Percentiles rank a stretch among this genome's conserved stretches.
Evolutionary conservation across 352 stramenopile species (phyloP).

Genomic region (Pythium aquatile): DNA sequence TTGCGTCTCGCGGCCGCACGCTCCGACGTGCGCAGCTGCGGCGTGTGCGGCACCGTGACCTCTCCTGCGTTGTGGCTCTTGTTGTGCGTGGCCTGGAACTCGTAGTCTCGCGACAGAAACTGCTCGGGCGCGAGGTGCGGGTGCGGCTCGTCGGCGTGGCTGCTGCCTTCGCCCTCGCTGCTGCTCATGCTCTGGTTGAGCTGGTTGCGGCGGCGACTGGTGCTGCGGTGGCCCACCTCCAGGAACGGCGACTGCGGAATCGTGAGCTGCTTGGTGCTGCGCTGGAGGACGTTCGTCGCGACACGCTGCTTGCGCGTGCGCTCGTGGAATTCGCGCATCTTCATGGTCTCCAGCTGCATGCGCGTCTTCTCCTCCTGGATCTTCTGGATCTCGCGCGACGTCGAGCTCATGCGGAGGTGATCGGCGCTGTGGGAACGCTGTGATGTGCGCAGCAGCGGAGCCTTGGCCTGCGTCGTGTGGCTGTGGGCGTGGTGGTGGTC

Average conservation of each 20-base stretch:
- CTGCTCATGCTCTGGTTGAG: conserved; percentile 24
- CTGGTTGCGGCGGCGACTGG: conserved; percentile 28
- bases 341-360: conserved; percentile 65
- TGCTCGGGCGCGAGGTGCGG: conserved; percentile 30
- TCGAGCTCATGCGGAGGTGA: conserved; percentile 64
- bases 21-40: conserved; percentile 29
- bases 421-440: conserved; percentile 34
- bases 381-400: conserved; percentile 69
- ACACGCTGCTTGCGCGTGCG: conserved; percentile 64
- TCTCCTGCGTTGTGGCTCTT: conserved; percentile 2
- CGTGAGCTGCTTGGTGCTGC: conserved; percentile 79
- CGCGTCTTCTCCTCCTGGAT: conserved; percentile 73
- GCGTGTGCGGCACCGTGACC: conserved; percentile 32
- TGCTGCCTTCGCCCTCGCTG: conserved; percentile 10
- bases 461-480: conserved; percentile 48
- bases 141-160: conserved; percentile 13
- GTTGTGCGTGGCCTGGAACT: conserved; percentile 20
- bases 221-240: conserved; percentile 45
- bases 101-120: conserved; percentile 32
- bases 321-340: conserved; percentile 79
- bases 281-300: conserved; percentile 66
- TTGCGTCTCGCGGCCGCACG: conserved; percentile 24
- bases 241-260: conserved; percentile 71
- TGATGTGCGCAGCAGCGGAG: conserved; percentile 50
- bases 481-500: neutral